These are phyloP conservation scores for Centella asiatica DNA, from an alignment of 129 eudicot species.

Conservation along the genomic window DNA sequence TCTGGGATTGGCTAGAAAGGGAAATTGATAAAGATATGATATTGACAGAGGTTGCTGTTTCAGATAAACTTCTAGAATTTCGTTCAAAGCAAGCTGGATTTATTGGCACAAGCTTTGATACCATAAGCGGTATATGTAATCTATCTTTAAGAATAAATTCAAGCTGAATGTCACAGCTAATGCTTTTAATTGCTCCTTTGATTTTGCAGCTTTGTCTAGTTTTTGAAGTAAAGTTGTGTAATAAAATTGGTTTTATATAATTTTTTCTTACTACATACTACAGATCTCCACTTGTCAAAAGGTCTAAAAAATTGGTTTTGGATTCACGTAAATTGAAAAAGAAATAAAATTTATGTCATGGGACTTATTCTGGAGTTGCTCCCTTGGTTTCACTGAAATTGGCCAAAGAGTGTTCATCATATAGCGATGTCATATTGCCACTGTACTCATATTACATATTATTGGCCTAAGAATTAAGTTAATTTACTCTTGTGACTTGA, in stretches of 20 bases:
- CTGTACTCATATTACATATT: too few species aligned
- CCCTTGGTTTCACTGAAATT: too few species aligned
- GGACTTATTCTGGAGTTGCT: too few species aligned
- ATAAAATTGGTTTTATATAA: not conserved
- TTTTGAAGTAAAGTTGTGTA: not conserved
- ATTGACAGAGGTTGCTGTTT: constrained; percentile 82
- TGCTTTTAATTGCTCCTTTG: not conserved
- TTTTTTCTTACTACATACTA: not conserved
- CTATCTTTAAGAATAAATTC: not conserved
- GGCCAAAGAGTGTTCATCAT: too few species aligned
- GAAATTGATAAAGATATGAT: constrained; percentile 42
- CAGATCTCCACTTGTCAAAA: not conserved
- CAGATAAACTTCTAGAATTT: constrained; percentile 84
- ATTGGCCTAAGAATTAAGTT: too few species aligned
- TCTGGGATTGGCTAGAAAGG: constrained; percentile 92
- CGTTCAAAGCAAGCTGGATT: constrained; percentile 84
- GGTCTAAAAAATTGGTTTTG: not conserved
- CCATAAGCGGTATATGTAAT: constrained; percentile 68
- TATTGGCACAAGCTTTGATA: constrained; percentile 87
- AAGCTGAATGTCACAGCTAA: not conserved
- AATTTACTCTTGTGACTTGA: too few species aligned
- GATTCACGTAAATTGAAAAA: not conserved
- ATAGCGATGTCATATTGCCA: too few species aligned
- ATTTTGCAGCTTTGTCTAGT: not conserved
- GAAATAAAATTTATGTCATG: not conserved